phyloP scores from a whole-genome alignment of 805 yeast species.

The Isabelozyma gotoi region DNA sequence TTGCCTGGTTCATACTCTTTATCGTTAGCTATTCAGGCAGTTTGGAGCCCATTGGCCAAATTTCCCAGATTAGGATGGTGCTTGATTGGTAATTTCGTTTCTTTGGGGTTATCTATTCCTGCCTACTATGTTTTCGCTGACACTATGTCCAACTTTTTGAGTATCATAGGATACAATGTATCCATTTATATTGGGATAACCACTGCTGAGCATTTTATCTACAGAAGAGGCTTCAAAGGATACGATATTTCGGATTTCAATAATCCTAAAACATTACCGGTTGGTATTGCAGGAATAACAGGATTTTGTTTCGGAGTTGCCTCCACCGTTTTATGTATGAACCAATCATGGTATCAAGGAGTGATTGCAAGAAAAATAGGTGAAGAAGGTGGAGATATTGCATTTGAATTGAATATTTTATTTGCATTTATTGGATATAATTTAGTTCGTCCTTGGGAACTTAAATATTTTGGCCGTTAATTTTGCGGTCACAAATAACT shows the following conservation, averaged over 20 bases:
- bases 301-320: slow-evolving; percentile 31
- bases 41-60: slow-evolving; percentile 29
- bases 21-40: slow-evolving; percentile 27
- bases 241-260: slow-evolving; percentile 26
- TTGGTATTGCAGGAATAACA: slow-evolving; percentile 29
- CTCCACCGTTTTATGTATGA: slow-evolving; percentile 31
- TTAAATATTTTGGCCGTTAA: slow-evolving; percentile 26
- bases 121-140: slow-evolving; percentile 31
- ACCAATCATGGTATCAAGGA: slow-evolving; percentile 34
- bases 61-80: slow-evolving; percentile 37
- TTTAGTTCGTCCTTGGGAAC: slow-evolving; percentile 28
- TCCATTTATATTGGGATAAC: slow-evolving; percentile 33
- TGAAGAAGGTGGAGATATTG: slow-evolving; percentile 26
- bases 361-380: slow-evolving; percentile 25
- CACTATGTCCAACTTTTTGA: slow-evolving; percentile 31
- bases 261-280: slow-evolving; percentile 21
- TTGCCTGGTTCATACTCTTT: slow-evolving; percentile 34
- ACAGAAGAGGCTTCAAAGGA: slow-evolving; percentile 22
- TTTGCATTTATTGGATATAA: slow-evolving; percentile 28
- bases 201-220: slow-evolving; percentile 27
- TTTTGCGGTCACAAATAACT: too few species aligned
- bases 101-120: slow-evolving; percentile 33
- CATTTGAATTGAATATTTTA: slow-evolving; percentile 27
- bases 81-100: slow-evolving; percentile 26
- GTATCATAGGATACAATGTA: slow-evolving; percentile 31